Conservation (phyloP, 1,284 basidiomycete genomes). For the Cystobasidium sp. region DNA sequence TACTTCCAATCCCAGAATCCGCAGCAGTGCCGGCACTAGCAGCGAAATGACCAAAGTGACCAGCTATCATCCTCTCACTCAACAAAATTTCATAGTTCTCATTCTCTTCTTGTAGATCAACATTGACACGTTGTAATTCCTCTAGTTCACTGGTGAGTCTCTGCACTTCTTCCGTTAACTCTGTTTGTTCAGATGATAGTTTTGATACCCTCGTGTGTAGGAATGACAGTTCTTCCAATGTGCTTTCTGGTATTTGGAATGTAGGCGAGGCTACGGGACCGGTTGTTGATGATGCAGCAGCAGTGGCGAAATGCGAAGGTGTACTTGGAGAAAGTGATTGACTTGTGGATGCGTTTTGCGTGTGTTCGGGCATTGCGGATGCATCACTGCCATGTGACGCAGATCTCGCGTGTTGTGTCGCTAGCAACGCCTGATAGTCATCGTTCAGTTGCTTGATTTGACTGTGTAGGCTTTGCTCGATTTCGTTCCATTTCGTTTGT, state of each 20-base stretch:
- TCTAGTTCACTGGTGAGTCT: slow-evolving; percentile 47
- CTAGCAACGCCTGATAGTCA: slow-evolving; percentile 21
- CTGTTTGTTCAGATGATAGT: slow-evolving; percentile 11
- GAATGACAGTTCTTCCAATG: slow-evolving; percentile 35
- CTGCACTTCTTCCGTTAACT: slow-evolving; percentile 34
- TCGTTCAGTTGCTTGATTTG: slow-evolving; percentile 19
- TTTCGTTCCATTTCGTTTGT: slow-evolving; percentile 51
- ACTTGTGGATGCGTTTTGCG: not conserved
- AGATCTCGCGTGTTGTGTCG: not conserved
- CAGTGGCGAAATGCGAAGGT: slow-evolving; percentile 13
- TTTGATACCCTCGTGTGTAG: slow-evolving; percentile 1
- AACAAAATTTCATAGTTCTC: slow-evolving; percentile 91
- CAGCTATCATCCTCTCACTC: slow-evolving; percentile 77
- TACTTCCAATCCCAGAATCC: slow-evolving; percentile 36
- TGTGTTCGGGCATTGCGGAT: not conserved
- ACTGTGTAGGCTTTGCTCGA: slow-evolving; percentile 49
- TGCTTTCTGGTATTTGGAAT: slow-evolving; percentile 35
- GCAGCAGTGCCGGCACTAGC: not conserved
- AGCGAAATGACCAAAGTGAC: not conserved
- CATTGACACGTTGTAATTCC: slow-evolving; percentile 52
- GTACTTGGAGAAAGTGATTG: slow-evolving; percentile 1
- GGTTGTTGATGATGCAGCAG: no score
- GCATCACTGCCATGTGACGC: not conserved
- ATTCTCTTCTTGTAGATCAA: slow-evolving; percentile 72
- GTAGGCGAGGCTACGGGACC: slow-evolving; percentile 9